A percentile compares a stretch with the other conserved stretches of the same genome.
Conservation (phyloP, 2,329 filamentous ascomycete genomes). For the Teratosphaeria nubilosa region DNA sequence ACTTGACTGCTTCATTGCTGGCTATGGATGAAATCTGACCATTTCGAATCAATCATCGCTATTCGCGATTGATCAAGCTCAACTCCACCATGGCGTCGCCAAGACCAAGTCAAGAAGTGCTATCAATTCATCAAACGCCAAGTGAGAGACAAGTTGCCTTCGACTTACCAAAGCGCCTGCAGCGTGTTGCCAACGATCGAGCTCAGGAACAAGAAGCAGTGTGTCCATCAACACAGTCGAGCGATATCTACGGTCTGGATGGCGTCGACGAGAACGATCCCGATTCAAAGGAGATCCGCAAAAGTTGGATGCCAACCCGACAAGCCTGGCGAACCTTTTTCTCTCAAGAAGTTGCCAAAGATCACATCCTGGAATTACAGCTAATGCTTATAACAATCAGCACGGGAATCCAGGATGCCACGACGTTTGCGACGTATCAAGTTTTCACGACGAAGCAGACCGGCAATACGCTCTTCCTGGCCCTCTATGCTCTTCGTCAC, state of each 20-base stretch:
- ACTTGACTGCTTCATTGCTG: neutral
- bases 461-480: constrained; percentile 54
- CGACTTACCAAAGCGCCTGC: neutral
- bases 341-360: constrained; percentile 8
- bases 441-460: constrained; percentile 58
- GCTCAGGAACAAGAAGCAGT: neutral
- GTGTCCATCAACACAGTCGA: neutral
- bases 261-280: neutral
- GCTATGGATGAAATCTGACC: neutral
- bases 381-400: constrained; percentile 31
- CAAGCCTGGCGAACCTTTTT: constrained; percentile 5
- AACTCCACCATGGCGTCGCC: neutral
- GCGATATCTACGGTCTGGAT: neutral
- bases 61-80: neutral
- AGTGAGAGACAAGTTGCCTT: neutral
- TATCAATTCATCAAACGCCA: neutral
- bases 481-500: constrained; percentile 26
- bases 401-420: constrained; percentile 43
- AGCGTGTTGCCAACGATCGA: neutral
- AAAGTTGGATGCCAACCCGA: neutral
- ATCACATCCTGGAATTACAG: constrained; percentile 21
- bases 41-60: neutral
- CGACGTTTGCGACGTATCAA: constrained; percentile 51
- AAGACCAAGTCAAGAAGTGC: neutral
- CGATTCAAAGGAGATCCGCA: neutral